phyloP scores from a whole-genome alignment of 225 moss, liverwort and hornwort species.

The Thuidium tamariscinum region DNA sequence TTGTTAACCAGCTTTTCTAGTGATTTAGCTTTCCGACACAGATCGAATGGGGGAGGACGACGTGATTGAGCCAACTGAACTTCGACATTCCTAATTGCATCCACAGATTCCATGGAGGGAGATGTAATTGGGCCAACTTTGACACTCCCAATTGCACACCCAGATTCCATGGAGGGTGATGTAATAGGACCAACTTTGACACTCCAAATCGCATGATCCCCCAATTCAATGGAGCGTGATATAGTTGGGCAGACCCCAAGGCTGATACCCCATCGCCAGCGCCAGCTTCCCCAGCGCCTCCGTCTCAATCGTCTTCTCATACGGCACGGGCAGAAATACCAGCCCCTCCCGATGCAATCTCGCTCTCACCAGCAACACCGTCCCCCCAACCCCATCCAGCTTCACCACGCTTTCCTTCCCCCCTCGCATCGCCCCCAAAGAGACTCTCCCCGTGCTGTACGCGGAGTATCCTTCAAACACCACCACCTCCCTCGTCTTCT shows the following conservation, averaged over 20 bases:
- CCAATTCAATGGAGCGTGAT: constrained; percentile 8
- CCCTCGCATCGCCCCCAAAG: constrained; percentile 11
- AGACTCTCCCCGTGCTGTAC: constrained; percentile 11
- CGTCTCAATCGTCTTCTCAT: constrained; percentile 18
- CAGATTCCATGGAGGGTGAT: background rate
- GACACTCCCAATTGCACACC: background rate
- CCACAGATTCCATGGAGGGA: no score
- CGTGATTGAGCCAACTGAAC: no score
- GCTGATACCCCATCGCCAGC: constrained; percentile 22
- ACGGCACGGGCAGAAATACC: constrained; percentile 21
- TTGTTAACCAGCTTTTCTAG: no score
- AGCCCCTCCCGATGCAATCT: constrained; percentile 26
- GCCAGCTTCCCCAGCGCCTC: constrained; percentile 29
- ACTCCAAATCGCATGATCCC: background rate
- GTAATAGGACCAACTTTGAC: background rate
- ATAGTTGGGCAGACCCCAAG: constrained; percentile 31
- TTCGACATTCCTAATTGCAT: no score
- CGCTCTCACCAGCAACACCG: constrained; percentile 20
- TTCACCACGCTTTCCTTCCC: constrained; percentile 21
- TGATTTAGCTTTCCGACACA: no score
- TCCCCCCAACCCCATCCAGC: constrained; percentile 25
- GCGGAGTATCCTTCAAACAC: constrained; percentile 33
- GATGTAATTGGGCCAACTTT: no score
- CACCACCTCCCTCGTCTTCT: constrained; percentile 11
- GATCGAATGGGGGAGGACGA: no score